Percentiles rank a stretch among this genome's conserved stretches.
phyloP scores from a whole-genome alignment of 495 filamentous ascomycete genomes.

The Amorphotheca resinae region DNA sequence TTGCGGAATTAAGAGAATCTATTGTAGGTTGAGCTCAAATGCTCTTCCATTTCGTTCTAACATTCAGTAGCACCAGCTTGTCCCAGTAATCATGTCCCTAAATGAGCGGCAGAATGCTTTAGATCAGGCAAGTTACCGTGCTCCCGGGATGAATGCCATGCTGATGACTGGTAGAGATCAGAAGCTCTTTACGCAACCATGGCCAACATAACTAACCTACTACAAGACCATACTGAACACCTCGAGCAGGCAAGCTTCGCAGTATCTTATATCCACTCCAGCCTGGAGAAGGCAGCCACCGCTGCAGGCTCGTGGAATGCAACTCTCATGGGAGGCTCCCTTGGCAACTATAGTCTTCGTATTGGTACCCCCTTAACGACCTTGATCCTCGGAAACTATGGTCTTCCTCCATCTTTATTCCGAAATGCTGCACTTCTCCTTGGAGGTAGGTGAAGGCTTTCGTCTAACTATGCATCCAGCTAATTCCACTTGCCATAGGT shows the following conservation, averaged over 20 bases:
- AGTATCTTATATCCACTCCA: conserved; percentile 7
- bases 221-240: conserved; percentile 10
- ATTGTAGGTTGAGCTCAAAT: background rate
- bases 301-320: conserved; percentile 1
- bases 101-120: conserved; percentile 5
- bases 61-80: background rate
- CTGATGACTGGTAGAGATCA: conserved; percentile 1
- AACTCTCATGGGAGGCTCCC: background rate
- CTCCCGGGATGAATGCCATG: background rate
- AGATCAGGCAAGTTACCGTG: background rate
- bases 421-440: conserved; percentile 11
- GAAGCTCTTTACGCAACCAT: conserved; percentile 2
- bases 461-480: background rate
- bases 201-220: conserved; percentile 9
- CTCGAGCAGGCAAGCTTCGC: conserved; percentile 11
- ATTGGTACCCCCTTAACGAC: background rate
- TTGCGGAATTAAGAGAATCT: background rate
- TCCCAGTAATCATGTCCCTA: background rate
- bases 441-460: conserved; percentile 8
- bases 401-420: conserved; percentile 8
- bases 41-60: background rate
- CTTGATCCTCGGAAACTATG: conserved; percentile 13
- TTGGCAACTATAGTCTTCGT: conserved; percentile 7
- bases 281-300: conserved; percentile 8
- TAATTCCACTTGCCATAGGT: background rate